Percentiles rank a stretch among this genome's conserved stretches.
These are phyloP conservation scores for Shiraia sp. DNA, from an alignment of 2,329 filamentous ascomycete species.

Conservation along the genomic window DNA sequence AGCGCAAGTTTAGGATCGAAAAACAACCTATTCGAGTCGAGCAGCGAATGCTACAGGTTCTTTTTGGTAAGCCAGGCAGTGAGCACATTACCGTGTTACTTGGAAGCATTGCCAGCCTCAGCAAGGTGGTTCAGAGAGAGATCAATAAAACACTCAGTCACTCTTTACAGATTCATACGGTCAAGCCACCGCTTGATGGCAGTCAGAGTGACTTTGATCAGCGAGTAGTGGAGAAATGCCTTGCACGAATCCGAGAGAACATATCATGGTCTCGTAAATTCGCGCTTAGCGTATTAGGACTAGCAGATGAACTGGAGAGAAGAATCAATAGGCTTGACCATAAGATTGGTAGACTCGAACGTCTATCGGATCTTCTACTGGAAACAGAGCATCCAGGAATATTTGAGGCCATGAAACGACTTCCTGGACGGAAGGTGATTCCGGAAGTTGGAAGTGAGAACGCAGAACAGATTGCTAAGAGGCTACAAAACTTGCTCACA, in stretches of 20 bases:
- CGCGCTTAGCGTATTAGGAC: slow-evolving; percentile 17
- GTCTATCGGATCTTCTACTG: slow-evolving; percentile 25
- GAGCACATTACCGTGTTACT: slow-evolving; percentile 20
- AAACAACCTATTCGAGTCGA: slow-evolving; percentile 19
- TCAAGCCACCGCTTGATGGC: slow-evolving; percentile 1
- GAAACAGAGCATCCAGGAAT: slow-evolving; percentile 30
- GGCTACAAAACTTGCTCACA: slow-evolving; percentile 21
- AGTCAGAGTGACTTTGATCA: slow-evolving; percentile 7
- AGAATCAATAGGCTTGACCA: slow-evolving; percentile 20
- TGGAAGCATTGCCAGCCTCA: slow-evolving; percentile 15
- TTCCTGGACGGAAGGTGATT: slow-evolving; percentile 24
- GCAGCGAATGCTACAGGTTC: slow-evolving; percentile 21
- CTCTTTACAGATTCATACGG: slow-evolving; percentile 16
- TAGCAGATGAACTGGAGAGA: slow-evolving; percentile 22
- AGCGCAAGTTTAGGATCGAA: slow-evolving; percentile 26
- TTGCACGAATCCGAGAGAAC: slow-evolving; percentile 19
- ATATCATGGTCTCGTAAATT: slow-evolving; percentile 27
- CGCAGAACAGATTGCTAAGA: slow-evolving; percentile 13
- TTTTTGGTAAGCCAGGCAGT: slow-evolving; percentile 27
- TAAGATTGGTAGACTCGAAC: slow-evolving; percentile 26
- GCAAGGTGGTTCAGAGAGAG: slow-evolving; percentile 14
- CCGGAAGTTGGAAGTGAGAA: slow-evolving; percentile 18
- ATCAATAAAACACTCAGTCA: slow-evolving; percentile 21
- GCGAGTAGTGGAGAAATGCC: slow-evolving; percentile 21
- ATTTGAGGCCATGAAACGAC: slow-evolving; percentile 23